Evolutionary conservation across 257 asterid genomes (phyloP).

Genomic region (Nicotiana obtusifolia): DNA sequence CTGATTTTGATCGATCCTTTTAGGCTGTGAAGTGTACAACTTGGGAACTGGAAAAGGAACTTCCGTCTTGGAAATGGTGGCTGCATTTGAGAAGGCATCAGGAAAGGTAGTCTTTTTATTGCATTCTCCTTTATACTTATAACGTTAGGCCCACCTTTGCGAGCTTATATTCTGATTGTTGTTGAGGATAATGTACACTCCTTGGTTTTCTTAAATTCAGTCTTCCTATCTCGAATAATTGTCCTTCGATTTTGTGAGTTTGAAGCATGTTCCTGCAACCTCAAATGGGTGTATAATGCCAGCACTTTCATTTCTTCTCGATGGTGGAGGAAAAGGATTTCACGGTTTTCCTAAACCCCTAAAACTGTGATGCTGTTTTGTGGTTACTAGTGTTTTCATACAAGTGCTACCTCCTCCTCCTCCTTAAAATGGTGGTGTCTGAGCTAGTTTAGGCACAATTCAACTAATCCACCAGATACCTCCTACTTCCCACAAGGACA

Average conservation of each 20-base stretch:
- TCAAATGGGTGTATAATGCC: background rate
- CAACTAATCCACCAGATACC: background rate
- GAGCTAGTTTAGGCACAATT: no score
- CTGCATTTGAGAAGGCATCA: slow-evolving; percentile 94
- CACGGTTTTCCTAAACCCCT: background rate
- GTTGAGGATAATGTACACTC: background rate
- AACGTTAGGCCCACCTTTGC: background rate
- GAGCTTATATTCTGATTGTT: background rate
- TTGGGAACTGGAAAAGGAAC: slow-evolving; percentile 98
- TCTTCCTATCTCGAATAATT: background rate
- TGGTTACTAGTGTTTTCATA: background rate
- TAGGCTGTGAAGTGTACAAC: slow-evolving; percentile 98
- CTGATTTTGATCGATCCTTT: slow-evolving; percentile 4
- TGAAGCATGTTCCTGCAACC: background rate
- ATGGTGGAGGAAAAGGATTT: background rate
- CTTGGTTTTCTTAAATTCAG: background rate
- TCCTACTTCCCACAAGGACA: background rate
- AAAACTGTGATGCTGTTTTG: background rate
- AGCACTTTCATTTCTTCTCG: background rate
- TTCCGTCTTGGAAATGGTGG: slow-evolving; percentile 98
- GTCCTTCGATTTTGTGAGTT: background rate
- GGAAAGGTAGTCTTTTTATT: slow-evolving; percentile 55
- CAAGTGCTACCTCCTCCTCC: background rate
- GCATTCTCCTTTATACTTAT: background rate
- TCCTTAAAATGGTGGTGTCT: no score